A percentile compares a stretch with the other conserved stretches of the same genome.
These are phyloP conservation scores for Coemansia sp. DNA, from an alignment of 192 early-diverging fungal genomes.

Conservation along the genomic window DNA sequence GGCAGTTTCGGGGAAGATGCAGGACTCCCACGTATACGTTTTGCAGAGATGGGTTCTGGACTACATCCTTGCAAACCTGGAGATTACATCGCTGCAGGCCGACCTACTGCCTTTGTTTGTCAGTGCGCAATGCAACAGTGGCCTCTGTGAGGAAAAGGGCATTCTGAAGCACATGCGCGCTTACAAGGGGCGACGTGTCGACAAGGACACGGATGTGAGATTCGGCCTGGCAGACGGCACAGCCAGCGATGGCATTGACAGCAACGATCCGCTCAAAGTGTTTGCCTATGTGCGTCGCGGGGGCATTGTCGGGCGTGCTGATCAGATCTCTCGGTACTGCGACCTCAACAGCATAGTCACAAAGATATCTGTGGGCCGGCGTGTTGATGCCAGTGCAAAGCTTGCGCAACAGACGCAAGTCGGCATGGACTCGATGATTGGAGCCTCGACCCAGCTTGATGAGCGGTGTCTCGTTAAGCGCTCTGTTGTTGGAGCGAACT, in stretches of 20 bases:
- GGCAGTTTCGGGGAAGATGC: slow-evolving; percentile 75
- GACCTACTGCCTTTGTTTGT: slow-evolving; percentile 87
- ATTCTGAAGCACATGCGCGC: slow-evolving; percentile 38
- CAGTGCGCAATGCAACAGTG: slow-evolving; percentile 77
- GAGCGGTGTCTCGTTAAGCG: slow-evolving; percentile 93
- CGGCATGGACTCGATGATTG: slow-evolving; percentile 87
- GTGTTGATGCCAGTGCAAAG: slow-evolving; percentile 70
- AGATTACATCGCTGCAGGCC: slow-evolving; percentile 72
- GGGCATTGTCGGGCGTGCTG: slow-evolving; percentile 80
- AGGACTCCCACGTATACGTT: slow-evolving; percentile 91
- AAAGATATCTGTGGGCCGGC: slow-evolving; percentile 51
- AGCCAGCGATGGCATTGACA: slow-evolving; percentile 40
- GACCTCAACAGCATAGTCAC: slow-evolving; percentile 82
- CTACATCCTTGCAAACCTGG: slow-evolving; percentile 65
- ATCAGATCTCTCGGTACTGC: slow-evolving; percentile 78
- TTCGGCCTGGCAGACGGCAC: slow-evolving; percentile 26
- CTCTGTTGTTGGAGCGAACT: slow-evolving; percentile 90
- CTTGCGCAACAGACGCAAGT: slow-evolving; percentile 73
- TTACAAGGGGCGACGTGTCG: slow-evolving; percentile 31
- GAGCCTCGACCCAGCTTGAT: slow-evolving; percentile 84
- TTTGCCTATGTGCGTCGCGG: slow-evolving; percentile 63
- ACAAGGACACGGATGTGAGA: slow-evolving; percentile 44
- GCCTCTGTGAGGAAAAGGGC: slow-evolving; percentile 53
- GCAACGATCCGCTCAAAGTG: slow-evolving; percentile 54
- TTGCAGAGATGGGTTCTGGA: slow-evolving; percentile 94